Base-by-base conservation (phyloP, 768 basidiomycete species). In the Calocybe indica region DNA sequence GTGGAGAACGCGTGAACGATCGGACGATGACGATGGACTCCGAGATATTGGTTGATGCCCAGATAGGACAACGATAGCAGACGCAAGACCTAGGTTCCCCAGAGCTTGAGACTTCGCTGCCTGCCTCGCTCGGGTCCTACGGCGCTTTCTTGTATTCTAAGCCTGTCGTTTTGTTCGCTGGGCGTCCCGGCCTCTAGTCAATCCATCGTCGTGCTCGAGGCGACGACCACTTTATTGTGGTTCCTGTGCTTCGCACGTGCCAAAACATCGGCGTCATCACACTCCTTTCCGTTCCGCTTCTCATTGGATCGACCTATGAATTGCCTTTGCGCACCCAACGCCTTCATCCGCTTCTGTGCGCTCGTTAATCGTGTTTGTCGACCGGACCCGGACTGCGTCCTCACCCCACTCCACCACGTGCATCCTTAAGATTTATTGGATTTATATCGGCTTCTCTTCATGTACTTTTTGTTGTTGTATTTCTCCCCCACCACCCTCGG, bases 221-320 rank as follows among this genome's bases (percentile, higher is more conserved):
- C 76, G 82, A 83, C 82, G 83, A 85, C 82, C 85, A 78, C 85
- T 87, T 88, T 48, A 64, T 58, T 87, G 86, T 77, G 84, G 85
- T 84, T 80, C 72, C 80, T 83, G 82, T 75, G 76, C 77, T 83
- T 82, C 80, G 73, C 73, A 13, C 74, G 69, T 71, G 82, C 85
- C 85, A 68, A 88, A 61, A 86, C 87, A 83, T 72, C 62, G 84
- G 84, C 80, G 62, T 76, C 76, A 53, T 52, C 48, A 44, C 43
- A 28, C 44, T 56, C 55, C 51, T 39, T 45, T 55, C 52, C 55
- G 40, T 46, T 56, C 56, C 61, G 22, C 22, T 22, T 22, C 22
- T 22, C 22, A 22, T 22, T 22, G 22, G 22, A 22, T 22, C 22
- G 22, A 22, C 22, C 22, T 22, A 4, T 4, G 22, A 22, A 22